These are phyloP conservation scores for Rhodosporidiobolus sp. DNA, from an alignment of 768 basidiomycete species.

Conservation along the genomic window DNA sequence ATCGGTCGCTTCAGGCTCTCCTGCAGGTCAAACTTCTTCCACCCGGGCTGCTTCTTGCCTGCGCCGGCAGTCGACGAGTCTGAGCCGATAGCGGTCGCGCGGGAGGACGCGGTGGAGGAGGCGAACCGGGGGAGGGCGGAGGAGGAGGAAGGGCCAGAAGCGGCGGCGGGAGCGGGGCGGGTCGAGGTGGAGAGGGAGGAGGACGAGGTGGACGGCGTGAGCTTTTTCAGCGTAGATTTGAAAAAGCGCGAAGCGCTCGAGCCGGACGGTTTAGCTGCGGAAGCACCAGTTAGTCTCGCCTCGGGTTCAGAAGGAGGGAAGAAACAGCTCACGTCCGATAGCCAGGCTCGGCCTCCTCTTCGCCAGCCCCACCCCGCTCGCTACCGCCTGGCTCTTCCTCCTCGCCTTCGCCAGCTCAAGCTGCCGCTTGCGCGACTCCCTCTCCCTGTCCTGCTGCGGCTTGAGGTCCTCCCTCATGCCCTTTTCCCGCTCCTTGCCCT, in stretches of 20 bases:
- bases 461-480: constrained; percentile 8
- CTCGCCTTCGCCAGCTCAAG: constrained; percentile 37
- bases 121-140: constrained; percentile 10
- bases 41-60: constrained; percentile 7
- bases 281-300: background rate
- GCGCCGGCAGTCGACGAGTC: background rate
- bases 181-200: background rate
- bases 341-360: constrained; percentile 10
- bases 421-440: constrained; percentile 17
- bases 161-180: background rate
- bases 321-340: constrained; percentile 17
- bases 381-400: constrained; percentile 17
- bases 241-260: constrained; percentile 5
- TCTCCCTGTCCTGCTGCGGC: constrained; percentile 13
- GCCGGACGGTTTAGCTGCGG: background rate
- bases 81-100: background rate
- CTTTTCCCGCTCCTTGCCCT: background rate
- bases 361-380: background rate
- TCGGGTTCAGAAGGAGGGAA: background rate
- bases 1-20: constrained; percentile 18
- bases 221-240: constrained; percentile 20
- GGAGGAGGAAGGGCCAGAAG: background rate
- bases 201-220: constrained; percentile 18
- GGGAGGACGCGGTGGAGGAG: constrained; percentile 15
- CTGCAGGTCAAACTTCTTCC: constrained; percentile 33